phyloP scores from a whole-genome alignment of 805 yeast species.

The Yamadazyma olivae region DNA sequence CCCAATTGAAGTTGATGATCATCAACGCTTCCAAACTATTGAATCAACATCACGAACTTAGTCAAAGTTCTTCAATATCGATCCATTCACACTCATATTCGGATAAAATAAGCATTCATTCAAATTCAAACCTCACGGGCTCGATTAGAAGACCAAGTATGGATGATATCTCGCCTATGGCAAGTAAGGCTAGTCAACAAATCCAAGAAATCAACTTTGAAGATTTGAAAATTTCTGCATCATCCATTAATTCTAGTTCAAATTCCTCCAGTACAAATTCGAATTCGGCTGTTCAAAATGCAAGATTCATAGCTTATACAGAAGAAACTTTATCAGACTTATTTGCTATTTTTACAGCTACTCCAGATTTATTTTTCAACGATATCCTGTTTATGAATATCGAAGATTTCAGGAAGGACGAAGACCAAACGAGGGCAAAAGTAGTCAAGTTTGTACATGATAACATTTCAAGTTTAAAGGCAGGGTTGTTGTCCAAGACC shows the following conservation, averaged over 20 bases:
- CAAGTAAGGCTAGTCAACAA: background rate
- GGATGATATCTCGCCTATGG: conserved; percentile 5
- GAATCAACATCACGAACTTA: conserved; percentile 16
- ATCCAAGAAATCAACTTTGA: conserved; percentile 8
- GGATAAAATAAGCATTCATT: conserved; percentile 7
- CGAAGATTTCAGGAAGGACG: conserved; percentile 11
- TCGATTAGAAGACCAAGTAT: conserved; percentile 6
- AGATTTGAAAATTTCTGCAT: conserved; percentile 7
- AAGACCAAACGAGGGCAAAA: conserved; percentile 12
- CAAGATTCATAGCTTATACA: conserved; percentile 9
- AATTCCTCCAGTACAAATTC: background rate
- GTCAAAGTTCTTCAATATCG: conserved; percentile 11
- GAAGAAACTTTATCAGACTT: conserved; percentile 32
- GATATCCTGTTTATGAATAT: conserved; percentile 21
- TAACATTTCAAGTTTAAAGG: conserved; percentile 16
- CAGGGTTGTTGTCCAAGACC: conserved; percentile 16
- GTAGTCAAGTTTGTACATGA: conserved; percentile 21
- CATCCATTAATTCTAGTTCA: conserved; percentile 3
- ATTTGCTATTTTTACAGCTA: conserved; percentile 28
- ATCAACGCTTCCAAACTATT: conserved; percentile 23
- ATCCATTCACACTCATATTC: conserved; percentile 11
- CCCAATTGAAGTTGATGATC: conserved; percentile 23
- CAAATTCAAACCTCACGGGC: conserved; percentile 2
- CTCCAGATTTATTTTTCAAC: conserved; percentile 33
- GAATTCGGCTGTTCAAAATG: background rate